Base-by-base conservation (phyloP, 306 rosid genomes). In the Ammopiptanthus mongolicus region DNA sequence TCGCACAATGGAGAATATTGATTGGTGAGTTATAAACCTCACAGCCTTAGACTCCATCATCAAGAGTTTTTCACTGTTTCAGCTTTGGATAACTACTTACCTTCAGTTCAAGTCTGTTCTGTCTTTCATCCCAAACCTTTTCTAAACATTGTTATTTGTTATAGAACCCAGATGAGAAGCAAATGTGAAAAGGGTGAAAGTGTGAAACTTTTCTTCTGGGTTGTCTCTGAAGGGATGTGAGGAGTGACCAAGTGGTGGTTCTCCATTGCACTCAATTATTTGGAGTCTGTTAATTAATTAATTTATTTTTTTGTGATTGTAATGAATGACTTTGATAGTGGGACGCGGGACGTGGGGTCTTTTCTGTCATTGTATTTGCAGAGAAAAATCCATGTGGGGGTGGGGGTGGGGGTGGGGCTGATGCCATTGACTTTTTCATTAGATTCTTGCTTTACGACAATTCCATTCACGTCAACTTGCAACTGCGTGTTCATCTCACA, bases 1-100 rank as follows among this genome's bases (percentile, higher is more conserved):
- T 86, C 87, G 86, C 29, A 95, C 97, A 64, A 86, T 82, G 3
- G 92, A 75, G 86, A 91, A 95, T 80, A 95, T 79, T 9, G 85
- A 76, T 78, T 91, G 98, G 67, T 84, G 87, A 66, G 91, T 82
- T 34, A 91, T 67, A 85, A 95, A 88, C 10, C 97, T 84, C 69
- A 88, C 64, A 67, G 86, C 78, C 78, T 81, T 90, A 5, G 91
- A 86, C 78, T 90, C 97, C 98, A 95, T 94, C 68, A 51, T 52
- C 2, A 9, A 37, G 3, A 37, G 9, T 23, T 39, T 60, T 78
- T 78, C 65, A 78, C 31, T 71, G 77, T 61, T 61, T 78, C 33
- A 39, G 64, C 29, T 62, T 17, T 3, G 33, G 31, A 8, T 25
- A 25, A 25, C 28, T 69, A 25, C 28, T 69, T 62, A 41, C 68